Base-by-base conservation (phyloP, 139 green algal species). In the Chlorella sp. region DNA sequence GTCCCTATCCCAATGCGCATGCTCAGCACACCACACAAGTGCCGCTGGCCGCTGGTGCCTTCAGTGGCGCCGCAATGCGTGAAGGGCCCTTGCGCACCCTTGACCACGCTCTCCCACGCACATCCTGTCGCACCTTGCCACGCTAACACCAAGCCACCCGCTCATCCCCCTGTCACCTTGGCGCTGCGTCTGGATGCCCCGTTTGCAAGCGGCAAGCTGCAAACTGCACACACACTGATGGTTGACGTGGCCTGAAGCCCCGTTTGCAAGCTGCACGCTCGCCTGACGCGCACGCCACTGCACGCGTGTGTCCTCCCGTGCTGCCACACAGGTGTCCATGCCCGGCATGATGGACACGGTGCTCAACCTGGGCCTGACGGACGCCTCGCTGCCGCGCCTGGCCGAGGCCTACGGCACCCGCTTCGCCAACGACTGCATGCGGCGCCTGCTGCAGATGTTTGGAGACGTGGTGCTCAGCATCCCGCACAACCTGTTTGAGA, bases 331-430 rank as follows among this genome's bases (percentile, higher is more conserved):
- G 27, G 61, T 24, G 26, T 92, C 79, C 64, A 92, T 91, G 86
- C 87, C 87, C 22, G 92, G 92, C 72, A 97, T 96, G 91, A 93
- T 96, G 90, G 90, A 97, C 86, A 96, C 92, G n/a, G 89, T 96
- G 59, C 88, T 97, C 30, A 97, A 96, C 83, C 73, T 97, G 42
- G 92, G 92, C 30, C 79, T 97, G 31, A 96, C 93, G 79, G 91
- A 97, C 68, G 77, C 65, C 26, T 76, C 88, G 42, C 82, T 92
- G 1, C 68, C 80, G 34, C 87, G 85, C 23, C 84, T 97, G 59
- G 91, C 65, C 27, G 2, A 34, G 10, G 24, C 24, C 1, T 32
- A 10, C 34, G 79, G 79, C 67, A 76, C 87, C 33, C 82, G 84
- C 69, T 95, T 96, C 74, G 91, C 91, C 2, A 91, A 82, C 55